A percentile compares a stretch with the other conserved stretches of the same genome.
Evolutionary conservation across 805 yeast genomes (phyloP).

Genomic region (Candida fluviatilis): DNA sequence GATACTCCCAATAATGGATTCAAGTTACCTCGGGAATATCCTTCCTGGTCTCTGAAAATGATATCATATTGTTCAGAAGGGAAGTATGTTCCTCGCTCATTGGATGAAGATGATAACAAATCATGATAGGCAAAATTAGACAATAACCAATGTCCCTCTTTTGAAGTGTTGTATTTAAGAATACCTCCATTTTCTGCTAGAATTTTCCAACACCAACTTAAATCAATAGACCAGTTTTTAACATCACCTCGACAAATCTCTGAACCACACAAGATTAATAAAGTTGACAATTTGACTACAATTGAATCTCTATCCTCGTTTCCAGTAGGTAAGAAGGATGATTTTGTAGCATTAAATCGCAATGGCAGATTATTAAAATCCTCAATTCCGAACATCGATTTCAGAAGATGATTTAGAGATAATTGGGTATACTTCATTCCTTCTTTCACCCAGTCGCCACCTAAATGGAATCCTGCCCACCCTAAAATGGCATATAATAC

Average conservation of each 20-base stretch:
- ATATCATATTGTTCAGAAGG: slow-evolving; percentile 55
- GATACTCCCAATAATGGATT: slow-evolving; percentile 75
- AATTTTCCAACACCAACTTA: slow-evolving; percentile 62
- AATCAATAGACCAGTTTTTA: slow-evolving; percentile 64
- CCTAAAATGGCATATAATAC: slow-evolving; percentile 50
- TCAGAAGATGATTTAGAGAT: slow-evolving; percentile 42
- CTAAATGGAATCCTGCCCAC: slow-evolving; percentile 53
- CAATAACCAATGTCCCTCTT: slow-evolving; percentile 66
- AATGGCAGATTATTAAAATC: slow-evolving; percentile 7
- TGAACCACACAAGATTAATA: slow-evolving; percentile 69
- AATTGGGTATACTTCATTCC: slow-evolving; percentile 46
- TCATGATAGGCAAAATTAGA: slow-evolving; percentile 82
- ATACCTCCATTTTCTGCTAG: slow-evolving; percentile 63
- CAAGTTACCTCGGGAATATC: slow-evolving; percentile 38
- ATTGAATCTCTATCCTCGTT: slow-evolving; percentile 27
- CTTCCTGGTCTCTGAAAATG: slow-evolving; percentile 37
- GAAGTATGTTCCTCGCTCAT: slow-evolving; percentile 63
- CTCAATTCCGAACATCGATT: slow-evolving; percentile 21
- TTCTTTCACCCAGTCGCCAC: slow-evolving; percentile 41
- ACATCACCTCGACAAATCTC: slow-evolving; percentile 84
- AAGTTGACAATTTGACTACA: slow-evolving; percentile 54
- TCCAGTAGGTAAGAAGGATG: slow-evolving; percentile 2
- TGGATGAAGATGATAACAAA: slow-evolving; percentile 57
- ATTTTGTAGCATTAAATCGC: slow-evolving; percentile 12
- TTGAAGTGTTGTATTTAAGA: slow-evolving; percentile 45